Percentiles rank a stretch among this genome's conserved stretches.
Evolutionary conservation across 805 yeast species (phyloP).

Genomic region (Lipomyces yamanashiensis): DNA sequence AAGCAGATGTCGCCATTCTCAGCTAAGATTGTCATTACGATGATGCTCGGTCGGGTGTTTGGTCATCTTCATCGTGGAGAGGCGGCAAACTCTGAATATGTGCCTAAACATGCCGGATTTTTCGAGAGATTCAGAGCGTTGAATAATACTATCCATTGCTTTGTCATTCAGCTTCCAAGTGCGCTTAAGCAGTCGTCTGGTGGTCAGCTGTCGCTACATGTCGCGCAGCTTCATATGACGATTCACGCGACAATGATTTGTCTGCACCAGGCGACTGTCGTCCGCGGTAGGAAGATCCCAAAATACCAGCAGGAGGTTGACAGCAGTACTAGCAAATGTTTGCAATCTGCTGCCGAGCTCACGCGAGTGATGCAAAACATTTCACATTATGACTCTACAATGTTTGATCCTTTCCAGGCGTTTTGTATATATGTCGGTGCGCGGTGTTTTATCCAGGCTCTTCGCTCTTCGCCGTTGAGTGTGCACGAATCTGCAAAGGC

Average conservation of each 20-base stretch:
- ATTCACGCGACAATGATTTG: constrained; percentile 25
- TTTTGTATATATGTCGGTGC: constrained; percentile 31
- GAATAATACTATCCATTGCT: constrained; percentile 13
- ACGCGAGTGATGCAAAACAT: constrained; percentile 21
- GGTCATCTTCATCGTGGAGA: constrained; percentile 29
- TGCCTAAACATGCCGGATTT: constrained; percentile 13
- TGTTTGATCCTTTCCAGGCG: constrained; percentile 13
- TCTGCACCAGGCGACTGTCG: constrained; percentile 30
- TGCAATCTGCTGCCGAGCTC: constrained; percentile 28
- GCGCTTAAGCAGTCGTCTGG: constrained; percentile 11
- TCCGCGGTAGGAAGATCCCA: constrained; percentile 3
- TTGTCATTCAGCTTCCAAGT: constrained; percentile 23
- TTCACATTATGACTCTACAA: constrained; percentile 12
- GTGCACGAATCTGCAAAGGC: constrained; percentile 6
- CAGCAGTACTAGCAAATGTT: constrained; percentile 16
- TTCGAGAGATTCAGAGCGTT: constrained; percentile 18
- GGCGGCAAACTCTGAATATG: constrained; percentile 4
- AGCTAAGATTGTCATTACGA: constrained; percentile 10
- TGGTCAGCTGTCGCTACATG: constrained; percentile 8
- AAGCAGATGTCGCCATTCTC: constrained; percentile 18
- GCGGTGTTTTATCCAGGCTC: constrained; percentile 31
- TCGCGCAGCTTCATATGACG: constrained; percentile 23
- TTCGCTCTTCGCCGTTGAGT: constrained; percentile 1
- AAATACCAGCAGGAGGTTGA: constrained; percentile 2
- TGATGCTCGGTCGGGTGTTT: constrained; percentile 24